Evolutionary conservation across 345 rosid species (phyloP).

Genomic region (Populus deltoides): DNA sequence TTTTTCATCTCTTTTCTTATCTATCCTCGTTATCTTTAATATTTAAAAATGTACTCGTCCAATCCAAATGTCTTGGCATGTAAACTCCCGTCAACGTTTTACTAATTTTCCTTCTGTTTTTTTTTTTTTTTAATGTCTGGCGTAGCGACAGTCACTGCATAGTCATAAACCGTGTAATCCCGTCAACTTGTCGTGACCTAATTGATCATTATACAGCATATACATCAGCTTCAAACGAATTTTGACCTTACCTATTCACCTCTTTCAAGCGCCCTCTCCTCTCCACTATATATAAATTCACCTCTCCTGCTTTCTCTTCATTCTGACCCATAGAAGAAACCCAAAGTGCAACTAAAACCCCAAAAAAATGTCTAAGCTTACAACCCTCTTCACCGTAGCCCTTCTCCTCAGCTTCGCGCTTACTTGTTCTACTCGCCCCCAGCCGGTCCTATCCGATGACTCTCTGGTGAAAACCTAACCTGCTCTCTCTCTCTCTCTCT

Average conservation of each 20-base stretch:
- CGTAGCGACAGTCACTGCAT: not conserved
- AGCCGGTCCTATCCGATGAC: not conserved
- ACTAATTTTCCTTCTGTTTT: too few species aligned
- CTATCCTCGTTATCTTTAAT: too few species aligned
- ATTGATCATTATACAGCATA: not conserved
- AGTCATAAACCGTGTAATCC: not conserved
- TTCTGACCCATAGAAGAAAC: not conserved
- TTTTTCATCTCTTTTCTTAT: too few species aligned
- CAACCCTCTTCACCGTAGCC: conserved; percentile 18
- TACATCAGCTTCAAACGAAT: not conserved
- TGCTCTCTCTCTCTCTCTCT: too few species aligned
- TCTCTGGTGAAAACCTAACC: conserved; percentile 2
- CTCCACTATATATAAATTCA: not conserved
- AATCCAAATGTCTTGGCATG: not conserved
- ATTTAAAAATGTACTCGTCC: not conserved
- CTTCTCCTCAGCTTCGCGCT: conserved; percentile 25
- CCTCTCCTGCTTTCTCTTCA: not conserved
- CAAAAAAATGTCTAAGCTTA: conserved; percentile 23
- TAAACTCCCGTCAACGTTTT: not conserved
- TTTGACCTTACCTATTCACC: not conserved
- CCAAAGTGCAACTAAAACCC: not conserved
- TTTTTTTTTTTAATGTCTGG: not conserved
- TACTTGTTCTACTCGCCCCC: conserved; percentile 15
- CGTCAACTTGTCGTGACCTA: not conserved
- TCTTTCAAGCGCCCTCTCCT: not conserved